Base-by-base conservation (phyloP, 345 rosid genomes). In the Stellera chamaejasme region DNA sequence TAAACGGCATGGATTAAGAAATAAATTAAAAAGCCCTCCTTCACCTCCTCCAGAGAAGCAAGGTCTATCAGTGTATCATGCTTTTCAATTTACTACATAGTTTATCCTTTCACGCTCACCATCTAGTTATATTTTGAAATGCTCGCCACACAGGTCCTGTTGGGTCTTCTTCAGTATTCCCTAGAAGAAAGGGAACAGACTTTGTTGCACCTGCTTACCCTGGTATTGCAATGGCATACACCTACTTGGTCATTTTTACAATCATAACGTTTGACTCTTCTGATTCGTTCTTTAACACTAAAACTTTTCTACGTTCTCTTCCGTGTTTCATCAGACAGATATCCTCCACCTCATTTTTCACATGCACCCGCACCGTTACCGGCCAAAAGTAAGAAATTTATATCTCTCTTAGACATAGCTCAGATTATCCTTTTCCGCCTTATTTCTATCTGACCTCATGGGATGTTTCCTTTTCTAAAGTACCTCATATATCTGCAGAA, bases 361-460 rank as follows among this genome's bases (percentile, higher is more conserved):
- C 64, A 70, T 10, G 75, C 79, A 63, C 83, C 88, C 66, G 64
- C 90, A 58, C 88, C 86, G 27, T 75, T 91, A 64, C 75, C 71
- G 61, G 69, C 64, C 56, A 68, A 44, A 70, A 64, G 87, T 81
- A 72, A 74, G 73, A 39, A 67, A n/a, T n/a, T 47, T 42, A 45
- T 19, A 43, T 7, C 6, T 16, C 27, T 44, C 50, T 50, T 42
- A 15, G 16, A 11, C 59, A 12, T 52, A 27, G 8, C 32, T 50
- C 43, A 25, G 41, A 25, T 36, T 54, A 14, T 32, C 46, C 50
- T 13, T 49, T 25, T 49, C 19, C 42, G 14, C 14, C 62, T 42
- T 64, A 52, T 32, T 50, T 3, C 61, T 56, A 43, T 15, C 72
- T 77, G 68, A 53, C 72, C 57, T 70, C 61, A 60, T 58, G 65